A percentile compares a stretch with the other conserved stretches of the same genome.
These are phyloP conservation scores for Monosporascus sp. DNA, from an alignment of 2,329 filamentous ascomycete species.

Conservation along the genomic window DNA sequence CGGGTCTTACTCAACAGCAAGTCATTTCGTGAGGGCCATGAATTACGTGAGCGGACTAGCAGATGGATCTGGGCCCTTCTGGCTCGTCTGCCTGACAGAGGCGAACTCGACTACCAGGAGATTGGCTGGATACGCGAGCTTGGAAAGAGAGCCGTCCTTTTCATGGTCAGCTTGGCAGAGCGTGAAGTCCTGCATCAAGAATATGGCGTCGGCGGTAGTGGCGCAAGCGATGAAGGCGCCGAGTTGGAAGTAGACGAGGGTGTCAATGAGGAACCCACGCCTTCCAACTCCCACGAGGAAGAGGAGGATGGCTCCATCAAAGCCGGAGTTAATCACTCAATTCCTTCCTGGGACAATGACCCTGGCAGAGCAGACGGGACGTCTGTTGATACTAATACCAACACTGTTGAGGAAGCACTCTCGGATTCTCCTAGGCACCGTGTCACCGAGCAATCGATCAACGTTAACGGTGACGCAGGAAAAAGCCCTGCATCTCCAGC, in stretches of 20 bases:
- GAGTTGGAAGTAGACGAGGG: conserved; percentile 39
- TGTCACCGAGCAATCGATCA: background rate
- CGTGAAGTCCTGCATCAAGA: conserved; percentile 43
- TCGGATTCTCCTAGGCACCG: background rate
- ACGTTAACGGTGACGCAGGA: conserved; percentile 4
- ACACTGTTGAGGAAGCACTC: background rate
- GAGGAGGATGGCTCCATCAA: conserved; percentile 17
- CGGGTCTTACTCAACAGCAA: conserved; percentile 60
- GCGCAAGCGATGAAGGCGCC: conserved; percentile 28
- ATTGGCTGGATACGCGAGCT: conserved; percentile 73
- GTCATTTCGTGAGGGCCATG: conserved; percentile 54
- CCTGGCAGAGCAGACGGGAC: background rate
- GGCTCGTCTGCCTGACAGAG: conserved; percentile 66
- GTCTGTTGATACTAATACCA: background rate
- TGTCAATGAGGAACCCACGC: conserved; percentile 38
- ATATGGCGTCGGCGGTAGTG: conserved; percentile 30
- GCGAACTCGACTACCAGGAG: conserved; percentile 70
- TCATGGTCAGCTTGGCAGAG: conserved; percentile 51
- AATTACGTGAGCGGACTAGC: conserved; percentile 62
- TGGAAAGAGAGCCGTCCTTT: conserved; percentile 66
- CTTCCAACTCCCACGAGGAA: conserved; percentile 23
- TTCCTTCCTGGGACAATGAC: conserved; percentile 19
- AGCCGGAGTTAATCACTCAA: conserved; percentile 31
- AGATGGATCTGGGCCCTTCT: conserved; percentile 83
- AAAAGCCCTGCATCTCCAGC: conserved; percentile 15